Percentiles rank a stretch among this genome's conserved stretches.
Conservation (phyloP, 2,329 filamentous ascomycete genomes). For the Drechslerella coelobrocha region DNA sequence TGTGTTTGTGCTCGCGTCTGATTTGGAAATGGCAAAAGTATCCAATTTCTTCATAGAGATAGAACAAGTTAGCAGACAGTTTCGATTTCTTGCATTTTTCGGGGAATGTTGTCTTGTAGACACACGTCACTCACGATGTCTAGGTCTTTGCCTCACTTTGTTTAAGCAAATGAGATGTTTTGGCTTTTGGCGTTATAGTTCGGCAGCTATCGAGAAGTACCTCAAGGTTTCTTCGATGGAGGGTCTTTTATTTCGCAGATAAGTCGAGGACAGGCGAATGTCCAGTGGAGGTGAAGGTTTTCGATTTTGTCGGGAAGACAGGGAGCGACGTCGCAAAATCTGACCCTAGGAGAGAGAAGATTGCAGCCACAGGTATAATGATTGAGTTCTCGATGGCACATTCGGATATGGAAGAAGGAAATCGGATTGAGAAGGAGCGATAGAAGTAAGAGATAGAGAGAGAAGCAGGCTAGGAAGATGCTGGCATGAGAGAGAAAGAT, state of each 20-base stretch:
- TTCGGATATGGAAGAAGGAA: background rate
- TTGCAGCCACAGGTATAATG: conserved; percentile 10
- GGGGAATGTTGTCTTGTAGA: no score
- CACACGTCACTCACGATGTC: background rate
- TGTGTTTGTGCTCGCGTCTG: no score
- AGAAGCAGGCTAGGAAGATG: no score
- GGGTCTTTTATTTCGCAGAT: background rate
- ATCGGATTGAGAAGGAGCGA: background rate
- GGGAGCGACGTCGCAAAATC: background rate
- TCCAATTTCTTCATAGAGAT: no score
- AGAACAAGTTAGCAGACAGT: no score
- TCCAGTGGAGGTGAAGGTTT: background rate
- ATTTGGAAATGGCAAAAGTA: no score
- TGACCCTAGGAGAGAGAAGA: background rate
- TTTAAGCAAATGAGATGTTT: background rate
- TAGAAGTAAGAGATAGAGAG: no score
- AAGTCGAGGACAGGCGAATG: conserved; percentile 1
- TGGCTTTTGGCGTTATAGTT: background rate
- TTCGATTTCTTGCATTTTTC: no score
- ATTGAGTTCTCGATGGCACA: conserved; percentile 5
- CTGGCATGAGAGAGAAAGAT: no score
- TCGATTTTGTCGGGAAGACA: conserved; percentile 4
- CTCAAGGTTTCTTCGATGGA: background rate
- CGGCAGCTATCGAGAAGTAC: background rate
- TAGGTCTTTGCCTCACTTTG: background rate